Percentiles rank a stretch among this genome's conserved stretches.
Conservation (phyloP, 2,329 filamentous ascomycete species). For the Tolypocladium nubicola region DNA sequence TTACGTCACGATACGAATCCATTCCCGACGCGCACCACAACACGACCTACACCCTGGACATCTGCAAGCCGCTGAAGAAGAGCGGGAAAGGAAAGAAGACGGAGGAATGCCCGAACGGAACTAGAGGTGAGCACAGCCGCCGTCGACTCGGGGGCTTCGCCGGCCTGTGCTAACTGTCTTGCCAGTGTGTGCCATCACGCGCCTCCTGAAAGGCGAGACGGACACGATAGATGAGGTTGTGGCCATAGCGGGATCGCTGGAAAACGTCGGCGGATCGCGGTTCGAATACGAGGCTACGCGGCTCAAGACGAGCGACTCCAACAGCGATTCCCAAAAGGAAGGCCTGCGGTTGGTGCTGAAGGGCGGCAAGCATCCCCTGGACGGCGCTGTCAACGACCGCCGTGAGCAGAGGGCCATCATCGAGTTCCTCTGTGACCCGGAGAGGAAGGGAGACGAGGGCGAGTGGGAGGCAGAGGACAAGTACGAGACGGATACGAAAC, state of each 20-base stretch:
- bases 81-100: constrained; percentile 42
- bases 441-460: constrained; percentile 63
- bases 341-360: constrained; percentile 61
- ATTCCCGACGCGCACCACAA: constrained; percentile 45
- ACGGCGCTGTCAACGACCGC: constrained; percentile 38
- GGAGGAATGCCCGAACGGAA: constrained; percentile 57
- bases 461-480: constrained; percentile 49
- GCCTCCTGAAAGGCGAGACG: constrained; percentile 37
- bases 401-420: constrained; percentile 65
- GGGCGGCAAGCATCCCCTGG: constrained; percentile 43
- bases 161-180: neutral
- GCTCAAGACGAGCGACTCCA: constrained; percentile 53
- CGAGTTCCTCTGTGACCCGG: constrained; percentile 72
- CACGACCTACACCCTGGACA: constrained; percentile 71
- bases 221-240: constrained; percentile 47
- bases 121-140: constrained; percentile 43
- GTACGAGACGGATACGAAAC: constrained; percentile 9
- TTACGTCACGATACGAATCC: constrained; percentile 43
- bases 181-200: constrained; percentile 66
- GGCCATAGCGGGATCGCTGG: constrained; percentile 65
- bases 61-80: constrained; percentile 59
- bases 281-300: constrained; percentile 58
- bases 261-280: constrained; percentile 41
- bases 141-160: neutral
- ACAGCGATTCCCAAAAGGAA: constrained; percentile 55